A percentile compares a stretch with the other conserved stretches of the same genome.
Evolutionary conservation across 345 rosid genomes (phyloP).

Genomic region (Trapa bicornis): DNA sequence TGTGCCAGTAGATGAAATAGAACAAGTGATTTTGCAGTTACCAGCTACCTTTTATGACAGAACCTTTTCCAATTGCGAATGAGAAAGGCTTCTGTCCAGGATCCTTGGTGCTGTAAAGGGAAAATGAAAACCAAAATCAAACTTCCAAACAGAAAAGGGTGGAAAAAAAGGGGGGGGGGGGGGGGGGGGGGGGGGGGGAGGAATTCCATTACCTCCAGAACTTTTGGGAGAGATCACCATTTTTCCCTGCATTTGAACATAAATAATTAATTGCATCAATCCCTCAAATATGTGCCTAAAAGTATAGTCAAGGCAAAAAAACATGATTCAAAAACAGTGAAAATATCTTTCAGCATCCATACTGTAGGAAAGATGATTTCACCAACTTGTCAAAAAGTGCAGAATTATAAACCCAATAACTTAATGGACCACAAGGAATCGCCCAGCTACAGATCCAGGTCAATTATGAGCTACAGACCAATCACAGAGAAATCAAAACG

Average conservation of each 20-base stretch:
- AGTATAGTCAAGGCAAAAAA: not conserved
- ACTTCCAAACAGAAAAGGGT: not conserved
- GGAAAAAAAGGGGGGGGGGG: not conserved
- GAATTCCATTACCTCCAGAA: constrained; percentile 68
- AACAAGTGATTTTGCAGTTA: no score
- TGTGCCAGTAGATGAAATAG: not conserved
- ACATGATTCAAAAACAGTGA: not conserved
- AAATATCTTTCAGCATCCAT: not conserved
- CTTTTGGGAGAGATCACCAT: constrained; percentile 68
- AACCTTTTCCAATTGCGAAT: constrained; percentile 71
- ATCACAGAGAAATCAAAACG: not conserved
- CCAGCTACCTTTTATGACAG: constrained; percentile 59
- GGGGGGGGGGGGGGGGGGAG: not conserved
- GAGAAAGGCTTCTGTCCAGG: constrained; percentile 67
- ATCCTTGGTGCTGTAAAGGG: constrained; percentile 63
- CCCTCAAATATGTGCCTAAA: not conserved
- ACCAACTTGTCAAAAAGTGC: not conserved
- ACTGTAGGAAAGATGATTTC: not conserved
- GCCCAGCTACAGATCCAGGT: not conserved
- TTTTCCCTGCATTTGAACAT: constrained; percentile 48
- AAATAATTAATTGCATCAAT: not conserved
- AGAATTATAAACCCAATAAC: not conserved
- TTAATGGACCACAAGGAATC: not conserved
- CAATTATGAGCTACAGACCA: not conserved
- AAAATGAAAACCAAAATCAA: not conserved